These are phyloP conservation scores for Claviceps maximensis DNA, from an alignment of 2,329 filamentous ascomycete species.

Conservation along the genomic window DNA sequence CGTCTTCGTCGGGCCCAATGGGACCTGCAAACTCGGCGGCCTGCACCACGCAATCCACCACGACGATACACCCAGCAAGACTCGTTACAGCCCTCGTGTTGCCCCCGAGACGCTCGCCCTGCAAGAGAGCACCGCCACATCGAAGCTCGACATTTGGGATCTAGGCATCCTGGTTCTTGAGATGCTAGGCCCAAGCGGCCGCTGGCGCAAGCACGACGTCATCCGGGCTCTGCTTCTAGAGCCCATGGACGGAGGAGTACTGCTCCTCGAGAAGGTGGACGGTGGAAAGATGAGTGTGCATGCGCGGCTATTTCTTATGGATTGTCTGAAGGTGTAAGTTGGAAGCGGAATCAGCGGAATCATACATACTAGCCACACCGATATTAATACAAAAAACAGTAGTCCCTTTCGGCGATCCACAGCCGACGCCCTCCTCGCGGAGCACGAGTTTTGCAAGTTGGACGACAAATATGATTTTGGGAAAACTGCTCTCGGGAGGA, in stretches of 20 bases:
- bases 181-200: not conserved
- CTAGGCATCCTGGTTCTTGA: not conserved
- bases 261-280: not conserved
- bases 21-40: not conserved
- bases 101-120: not conserved
- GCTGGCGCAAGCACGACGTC: not conserved
- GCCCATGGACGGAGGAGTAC: not conserved
- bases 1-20: not conserved
- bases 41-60: not conserved
- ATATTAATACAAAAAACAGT: not conserved
- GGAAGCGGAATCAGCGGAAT: too few species aligned
- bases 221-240: not conserved
- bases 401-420: not conserved
- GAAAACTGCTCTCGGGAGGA: not conserved
- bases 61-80: not conserved
- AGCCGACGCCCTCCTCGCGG: not conserved
- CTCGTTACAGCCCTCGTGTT: not conserved
- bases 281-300: not conserved
- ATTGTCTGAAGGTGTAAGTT: not conserved
- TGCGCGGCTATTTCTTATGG: not conserved
- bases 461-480: not conserved
- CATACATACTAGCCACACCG: not conserved
- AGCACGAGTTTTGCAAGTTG: not conserved
- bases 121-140: not conserved
- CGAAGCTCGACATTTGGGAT: not conserved